Evolutionary conservation across 2,329 filamentous ascomycete species (phyloP), one percentile per base, ranked within the genome.

Genomic region (Fusarium subglutinans): DNA sequence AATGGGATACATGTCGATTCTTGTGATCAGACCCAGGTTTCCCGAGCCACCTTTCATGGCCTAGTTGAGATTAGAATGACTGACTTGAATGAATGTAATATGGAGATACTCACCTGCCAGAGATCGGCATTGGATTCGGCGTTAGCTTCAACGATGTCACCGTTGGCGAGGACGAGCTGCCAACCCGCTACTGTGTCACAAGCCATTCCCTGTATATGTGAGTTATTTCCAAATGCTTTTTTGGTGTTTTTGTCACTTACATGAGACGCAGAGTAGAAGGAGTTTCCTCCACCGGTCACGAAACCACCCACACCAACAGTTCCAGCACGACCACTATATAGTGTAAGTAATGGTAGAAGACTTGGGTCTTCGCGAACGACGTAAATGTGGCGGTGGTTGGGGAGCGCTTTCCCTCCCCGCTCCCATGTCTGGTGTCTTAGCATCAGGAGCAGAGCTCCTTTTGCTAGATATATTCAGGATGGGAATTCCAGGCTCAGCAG

Each of bases 31-130:
- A 14, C 84, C 85, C 22, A 86, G 84, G 71, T 87, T 88, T 64
- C 81, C 84, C 18, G 81, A 81, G n/a, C 85, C 86, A 10, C 86
- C 87, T 53, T 86, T 85, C 26, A 87, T 78, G 2, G 85, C 86
- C 70, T 73, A 33, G 14, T n/a, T 8, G 18, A 30, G 9, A 24
- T 73, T 6, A 73, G 45, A 13, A 28, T 17, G 8, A 8, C 0
- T 24, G 14, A 0, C 1, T 22, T 10, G 11, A 22, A 56, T 4
- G n/a, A 6, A 3, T 7, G 26, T 12, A 11, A 35, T 10, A 6
- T 13, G 13, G 5, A n/a, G 28, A 18, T 6, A 44, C 56, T 48
- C 60, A 56, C 71, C 72, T 81, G 82, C 78, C 81, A 88, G 5
- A 88, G 81, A 62, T 87, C 85, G 1, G 79, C 33, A 63, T 87